A percentile compares a stretch with the other conserved stretches of the same genome.
Conservation (phyloP, 73 alveolate genomes). For the Tetrahymena malaccensis region DNA sequence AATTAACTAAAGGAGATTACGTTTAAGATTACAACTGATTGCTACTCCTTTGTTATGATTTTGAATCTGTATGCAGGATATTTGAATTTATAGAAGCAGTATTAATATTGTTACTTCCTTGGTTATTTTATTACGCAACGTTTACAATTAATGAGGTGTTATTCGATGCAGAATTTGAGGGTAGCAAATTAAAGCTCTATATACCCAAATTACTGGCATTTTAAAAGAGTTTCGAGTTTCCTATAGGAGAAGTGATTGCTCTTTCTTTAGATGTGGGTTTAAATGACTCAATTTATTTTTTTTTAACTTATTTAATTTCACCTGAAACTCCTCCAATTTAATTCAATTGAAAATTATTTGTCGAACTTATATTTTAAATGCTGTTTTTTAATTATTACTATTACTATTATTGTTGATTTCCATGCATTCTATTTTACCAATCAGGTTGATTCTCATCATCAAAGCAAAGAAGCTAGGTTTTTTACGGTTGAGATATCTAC, state of each 20-base stretch:
- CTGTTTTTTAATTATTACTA: neutral
- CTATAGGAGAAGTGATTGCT: neutral
- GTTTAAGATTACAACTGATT: neutral
- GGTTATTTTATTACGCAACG: neutral
- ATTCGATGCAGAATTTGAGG: neutral
- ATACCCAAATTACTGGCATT: neutral
- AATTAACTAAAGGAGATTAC: neutral
- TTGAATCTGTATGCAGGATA: neutral
- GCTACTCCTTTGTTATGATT: neutral
- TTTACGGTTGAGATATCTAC: neutral
- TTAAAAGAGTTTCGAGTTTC: neutral
- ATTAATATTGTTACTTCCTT: too few species aligned
- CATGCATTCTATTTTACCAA: neutral
- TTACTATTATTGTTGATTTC: neutral
- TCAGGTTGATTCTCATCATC: neutral
- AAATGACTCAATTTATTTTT: neutral
- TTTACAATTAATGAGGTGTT: neutral
- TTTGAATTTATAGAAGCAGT: neutral
- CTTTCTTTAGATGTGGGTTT: neutral
- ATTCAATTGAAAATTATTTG: neutral
- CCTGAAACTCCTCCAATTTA: neutral
- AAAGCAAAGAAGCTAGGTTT: neutral
- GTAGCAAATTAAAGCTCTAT: neutral
- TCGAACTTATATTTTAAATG: neutral
- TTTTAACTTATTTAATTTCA: neutral